Percentiles rank a stretch among this genome's conserved stretches.
phyloP scores from a whole-genome alignment of 1,284 basidiomycete species.

The Cutaneotrichosporon dermatis region DNA sequence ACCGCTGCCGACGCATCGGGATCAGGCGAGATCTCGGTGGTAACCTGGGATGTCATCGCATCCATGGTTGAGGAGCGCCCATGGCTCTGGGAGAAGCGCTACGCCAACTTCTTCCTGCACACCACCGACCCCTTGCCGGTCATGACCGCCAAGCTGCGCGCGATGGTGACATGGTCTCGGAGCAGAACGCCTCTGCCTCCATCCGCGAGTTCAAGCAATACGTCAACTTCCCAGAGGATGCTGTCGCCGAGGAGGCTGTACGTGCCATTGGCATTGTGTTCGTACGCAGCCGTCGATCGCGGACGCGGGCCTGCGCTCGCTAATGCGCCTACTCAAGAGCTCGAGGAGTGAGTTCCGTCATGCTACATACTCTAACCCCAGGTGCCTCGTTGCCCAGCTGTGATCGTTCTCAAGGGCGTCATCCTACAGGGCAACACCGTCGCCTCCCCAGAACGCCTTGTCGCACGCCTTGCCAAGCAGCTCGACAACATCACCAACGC shows the following conservation, averaged over 20 bases:
- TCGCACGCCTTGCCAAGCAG: constrained; percentile 65
- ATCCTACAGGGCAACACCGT: constrained; percentile 54
- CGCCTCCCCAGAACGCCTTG: constrained; percentile 58
- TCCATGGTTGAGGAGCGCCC: constrained; percentile 60
- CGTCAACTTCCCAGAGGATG: constrained; percentile 65
- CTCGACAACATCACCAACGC: constrained; percentile 74
- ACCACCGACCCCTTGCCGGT: constrained; percentile 61
- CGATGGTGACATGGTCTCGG: constrained; percentile 63
- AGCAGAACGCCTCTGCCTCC: constrained; percentile 64
- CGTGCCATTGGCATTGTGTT: constrained; percentile 73
- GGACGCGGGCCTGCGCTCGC: constrained; percentile 64
- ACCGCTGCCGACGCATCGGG: constrained; percentile 54
- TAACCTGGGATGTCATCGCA: constrained; percentile 66
- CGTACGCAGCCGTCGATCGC: constrained; percentile 62
- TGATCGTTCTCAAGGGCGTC: constrained; percentile 76
- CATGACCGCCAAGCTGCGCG: constrained; percentile 68
- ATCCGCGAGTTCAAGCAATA: constrained; percentile 82
- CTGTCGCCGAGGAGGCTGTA: constrained; percentile 66
- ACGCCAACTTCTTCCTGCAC: constrained; percentile 64
- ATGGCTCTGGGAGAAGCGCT: constrained; percentile 60
- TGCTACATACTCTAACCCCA: background rate
- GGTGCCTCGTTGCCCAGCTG: constrained; percentile 67
- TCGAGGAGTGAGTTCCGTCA: constrained; percentile 54
- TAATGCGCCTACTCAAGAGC: constrained; percentile 66
- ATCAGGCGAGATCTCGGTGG: constrained; percentile 63